phyloP scores from a whole-genome alignment of 768 basidiomycete species.

The Phaeotremella fagi region DNA sequence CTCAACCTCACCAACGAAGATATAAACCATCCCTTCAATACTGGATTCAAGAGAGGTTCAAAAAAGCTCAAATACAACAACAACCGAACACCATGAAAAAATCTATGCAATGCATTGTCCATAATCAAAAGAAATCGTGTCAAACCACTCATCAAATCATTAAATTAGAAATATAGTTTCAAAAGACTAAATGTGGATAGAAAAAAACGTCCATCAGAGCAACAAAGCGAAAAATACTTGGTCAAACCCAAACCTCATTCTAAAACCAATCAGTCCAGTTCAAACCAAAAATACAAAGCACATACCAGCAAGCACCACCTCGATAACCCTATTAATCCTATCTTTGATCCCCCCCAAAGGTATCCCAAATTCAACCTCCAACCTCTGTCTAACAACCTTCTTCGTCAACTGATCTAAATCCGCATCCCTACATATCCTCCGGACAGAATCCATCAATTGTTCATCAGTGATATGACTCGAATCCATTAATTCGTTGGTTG shows the following conservation, averaged over 20 bases:
- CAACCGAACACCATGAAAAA: not conserved
- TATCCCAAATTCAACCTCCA: slow-evolving; percentile 77
- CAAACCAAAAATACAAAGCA: no score
- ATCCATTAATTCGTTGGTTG: slow-evolving; percentile 14
- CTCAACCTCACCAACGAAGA: not conserved
- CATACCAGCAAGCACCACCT: slow-evolving; percentile 37
- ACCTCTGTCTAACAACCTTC: slow-evolving; percentile 73
- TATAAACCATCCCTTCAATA: not conserved
- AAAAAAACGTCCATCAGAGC: no score
- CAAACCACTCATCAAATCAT: no score
- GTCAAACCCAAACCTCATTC: no score
- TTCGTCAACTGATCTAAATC: slow-evolving; percentile 90
- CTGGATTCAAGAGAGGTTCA: not conserved
- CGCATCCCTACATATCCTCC: slow-evolving; percentile 66
- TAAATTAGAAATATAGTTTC: no score
- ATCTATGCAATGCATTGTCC: not conserved
- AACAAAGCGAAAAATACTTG: no score
- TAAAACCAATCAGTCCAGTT: no score
- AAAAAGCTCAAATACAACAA: not conserved
- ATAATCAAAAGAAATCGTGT: not conserved
- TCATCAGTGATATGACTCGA: slow-evolving; percentile 33
- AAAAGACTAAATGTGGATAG: no score
- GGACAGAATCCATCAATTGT: slow-evolving; percentile 53
- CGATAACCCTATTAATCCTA: slow-evolving; percentile 46
- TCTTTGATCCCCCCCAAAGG: slow-evolving; percentile 55